Percentiles rank a stretch among this genome's conserved stretches.
Evolutionary conservation across 768 basidiomycete species (phyloP).

Genomic region (Gymnopilus junonius): DNA sequence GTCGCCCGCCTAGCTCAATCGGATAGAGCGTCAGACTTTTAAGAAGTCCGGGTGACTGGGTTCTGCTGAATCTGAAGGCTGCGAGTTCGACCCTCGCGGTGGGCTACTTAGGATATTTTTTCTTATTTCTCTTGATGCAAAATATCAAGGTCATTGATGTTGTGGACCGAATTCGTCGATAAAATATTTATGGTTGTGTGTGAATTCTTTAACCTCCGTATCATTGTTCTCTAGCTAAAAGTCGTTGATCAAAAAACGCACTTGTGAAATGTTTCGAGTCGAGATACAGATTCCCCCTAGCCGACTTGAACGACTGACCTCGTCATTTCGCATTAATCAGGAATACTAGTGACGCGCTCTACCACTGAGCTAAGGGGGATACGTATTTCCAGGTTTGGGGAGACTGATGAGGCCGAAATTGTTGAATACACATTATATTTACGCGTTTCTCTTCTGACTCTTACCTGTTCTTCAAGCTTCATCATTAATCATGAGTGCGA

Average conservation of each 20-base stretch:
- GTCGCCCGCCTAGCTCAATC: constrained; percentile 57
- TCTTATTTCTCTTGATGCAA: background rate
- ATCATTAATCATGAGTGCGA: constrained; percentile 50
- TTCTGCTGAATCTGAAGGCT: constrained; percentile 67
- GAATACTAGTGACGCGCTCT: constrained; percentile 56
- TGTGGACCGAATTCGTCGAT: too few relatives aligned
- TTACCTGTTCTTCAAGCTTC: background rate
- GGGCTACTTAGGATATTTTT: constrained; percentile 55
- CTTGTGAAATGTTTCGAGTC: too few relatives aligned
- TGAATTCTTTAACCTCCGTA: too few relatives aligned
- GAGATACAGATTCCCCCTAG: constrained; percentile 37
- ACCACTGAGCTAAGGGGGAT: constrained; percentile 58
- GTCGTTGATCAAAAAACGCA: too few relatives aligned
- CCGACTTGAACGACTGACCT: constrained; percentile 34
- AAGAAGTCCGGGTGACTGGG: constrained; percentile 30
- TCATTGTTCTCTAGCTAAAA: too few relatives aligned
- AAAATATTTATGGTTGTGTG: too few relatives aligned
- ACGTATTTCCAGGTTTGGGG: background rate
- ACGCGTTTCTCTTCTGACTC: background rate
- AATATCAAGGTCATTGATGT: too few relatives aligned
- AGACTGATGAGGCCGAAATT: background rate
- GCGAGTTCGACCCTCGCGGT: constrained; percentile 88
- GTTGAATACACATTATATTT: background rate
- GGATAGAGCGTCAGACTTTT: constrained; percentile 61
- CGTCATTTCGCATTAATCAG: constrained; percentile 1